Evolutionary conservation across 306 rosid species (phyloP), one percentile per base, ranked within the genome.

Genomic region (Amphicarpaea edgeworthii): DNA sequence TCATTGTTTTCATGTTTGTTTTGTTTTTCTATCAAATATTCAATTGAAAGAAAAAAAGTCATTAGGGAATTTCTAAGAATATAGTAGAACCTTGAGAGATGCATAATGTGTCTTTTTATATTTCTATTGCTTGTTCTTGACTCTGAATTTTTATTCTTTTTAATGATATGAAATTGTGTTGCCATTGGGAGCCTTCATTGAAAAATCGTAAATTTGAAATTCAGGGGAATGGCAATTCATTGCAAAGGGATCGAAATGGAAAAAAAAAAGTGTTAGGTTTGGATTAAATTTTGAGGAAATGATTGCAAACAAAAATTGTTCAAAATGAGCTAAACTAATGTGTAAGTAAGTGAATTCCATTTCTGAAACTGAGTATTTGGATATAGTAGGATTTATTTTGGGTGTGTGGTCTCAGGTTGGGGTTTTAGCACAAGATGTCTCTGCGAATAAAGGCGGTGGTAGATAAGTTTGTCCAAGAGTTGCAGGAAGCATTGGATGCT

Each of bases 401-500:
- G 40, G 23, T 71, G 55, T n/a, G 55, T 69, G 17, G 59, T 72
- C n/a, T 55, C 45, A 67, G 76, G 71, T 77, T 58, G 57, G 66
- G 10, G 30, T 53, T 84, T 59, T 76, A 66, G 76, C 19, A 8
- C 63, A 50, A 70, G 47, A 62, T 95, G 99, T 92, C 99, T 83
- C 83, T 95, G 24, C 85, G 99, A 75, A 92, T 95, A 76, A 95
- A 95, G 63, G 76, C 88, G 34, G 99, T 95, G 87, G 99, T 95
- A 45, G 97, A 95, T 81, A 95, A 89, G 85, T 95, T 95, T 73
- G 96, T 95, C 68, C 86, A 90, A 77, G 97, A 95, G 87, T 91
- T 95, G 73, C 91, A 90, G 82, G 99, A 90, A 85, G 97, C 97
- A 8, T 78, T 95, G 80, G 99, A 95, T 45, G 97, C 99, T 45